Conservation (phyloP, 83 land plant species). For the Diphasiastrum complanatum region DNA sequence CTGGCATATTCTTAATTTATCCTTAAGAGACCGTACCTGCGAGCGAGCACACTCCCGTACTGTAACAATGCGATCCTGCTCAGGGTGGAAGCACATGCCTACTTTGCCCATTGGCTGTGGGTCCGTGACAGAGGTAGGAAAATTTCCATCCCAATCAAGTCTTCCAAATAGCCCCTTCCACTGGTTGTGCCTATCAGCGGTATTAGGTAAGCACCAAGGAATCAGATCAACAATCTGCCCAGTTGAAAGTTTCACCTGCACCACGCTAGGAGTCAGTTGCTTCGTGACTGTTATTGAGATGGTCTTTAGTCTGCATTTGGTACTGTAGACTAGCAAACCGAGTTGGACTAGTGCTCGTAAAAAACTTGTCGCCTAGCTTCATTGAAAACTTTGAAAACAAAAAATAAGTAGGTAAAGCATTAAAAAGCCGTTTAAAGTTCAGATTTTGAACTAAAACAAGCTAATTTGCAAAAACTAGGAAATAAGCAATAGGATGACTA, state of each 20-base stretch:
- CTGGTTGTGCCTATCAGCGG: slow-evolving; percentile 96
- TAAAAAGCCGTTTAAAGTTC: too few relatives aligned
- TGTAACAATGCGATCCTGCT: slow-evolving; percentile 90
- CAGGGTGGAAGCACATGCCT: slow-evolving; percentile 99
- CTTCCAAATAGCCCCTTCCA: slow-evolving; percentile 99
- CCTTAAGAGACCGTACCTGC: slow-evolving; percentile 55
- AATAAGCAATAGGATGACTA: too few relatives aligned
- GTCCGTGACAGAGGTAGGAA: slow-evolving; percentile 96
- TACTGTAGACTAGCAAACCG: background rate
- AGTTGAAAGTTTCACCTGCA: slow-evolving; percentile 78
- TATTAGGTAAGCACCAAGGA: slow-evolving; percentile 98
- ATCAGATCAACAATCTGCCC: slow-evolving; percentile 87
- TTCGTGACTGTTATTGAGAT: background rate
- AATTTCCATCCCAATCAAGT: slow-evolving; percentile 98
- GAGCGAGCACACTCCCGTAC: slow-evolving; percentile 98
- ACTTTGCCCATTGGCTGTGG: slow-evolving; percentile 99
- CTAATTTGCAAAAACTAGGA: too few relatives aligned
- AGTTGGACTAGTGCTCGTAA: too few relatives aligned
- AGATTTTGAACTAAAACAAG: too few relatives aligned
- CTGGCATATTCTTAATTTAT: background rate
- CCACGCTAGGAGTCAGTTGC: background rate
- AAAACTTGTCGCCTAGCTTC: too few relatives aligned
- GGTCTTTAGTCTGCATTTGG: background rate
- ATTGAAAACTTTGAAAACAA: too few relatives aligned
- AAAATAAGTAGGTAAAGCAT: too few relatives aligned